These are phyloP conservation scores for Cutaneotrichosporon sp. DNA, from an alignment of 1,284 basidiomycete species.

Conservation along the genomic window DNA sequence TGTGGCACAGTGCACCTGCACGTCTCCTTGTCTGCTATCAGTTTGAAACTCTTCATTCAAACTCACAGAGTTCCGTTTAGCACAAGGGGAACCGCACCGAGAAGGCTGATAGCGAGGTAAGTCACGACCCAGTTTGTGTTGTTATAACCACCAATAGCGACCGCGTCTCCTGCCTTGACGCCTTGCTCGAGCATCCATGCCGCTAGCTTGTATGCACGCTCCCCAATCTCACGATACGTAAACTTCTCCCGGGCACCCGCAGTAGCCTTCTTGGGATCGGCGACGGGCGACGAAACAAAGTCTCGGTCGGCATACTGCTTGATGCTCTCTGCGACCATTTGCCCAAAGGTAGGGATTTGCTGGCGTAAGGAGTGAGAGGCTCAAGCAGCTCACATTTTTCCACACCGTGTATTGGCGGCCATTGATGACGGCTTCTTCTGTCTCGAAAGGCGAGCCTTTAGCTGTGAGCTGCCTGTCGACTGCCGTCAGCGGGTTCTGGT, in stretches of 20 bases:
- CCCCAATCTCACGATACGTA: slow-evolving; percentile 28
- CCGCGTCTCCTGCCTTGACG: slow-evolving; percentile 24
- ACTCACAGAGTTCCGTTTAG: slow-evolving; percentile 23
- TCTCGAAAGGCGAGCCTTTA: slow-evolving; percentile 33
- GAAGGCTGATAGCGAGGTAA: slow-evolving; percentile 34
- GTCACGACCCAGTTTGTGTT: slow-evolving; percentile 33
- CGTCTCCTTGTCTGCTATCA: slow-evolving; percentile 5
- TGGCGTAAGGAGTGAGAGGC: no score
- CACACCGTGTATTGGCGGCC: slow-evolving; percentile 27
- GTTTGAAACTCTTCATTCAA: neutral
- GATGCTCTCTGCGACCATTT: neutral
- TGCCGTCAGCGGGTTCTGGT: neutral
- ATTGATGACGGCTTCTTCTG: slow-evolving; percentile 26
- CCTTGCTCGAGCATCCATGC: slow-evolving; percentile 31
- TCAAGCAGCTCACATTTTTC: slow-evolving; percentile 43
- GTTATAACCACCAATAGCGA: slow-evolving; percentile 40
- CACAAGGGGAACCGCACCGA: slow-evolving; percentile 32
- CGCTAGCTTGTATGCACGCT: slow-evolving; percentile 24
- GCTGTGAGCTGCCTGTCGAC: neutral
- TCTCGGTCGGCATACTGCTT: neutral
- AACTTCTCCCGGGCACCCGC: slow-evolving; percentile 15
- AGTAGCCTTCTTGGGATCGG: neutral
- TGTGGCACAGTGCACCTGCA: slow-evolving; percentile 26
- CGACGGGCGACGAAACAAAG: neutral
- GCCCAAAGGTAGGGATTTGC: neutral